phyloP scores from a whole-genome alignment of 2,329 filamentous ascomycete genomes.

The Colletotrichum truncatum region DNA sequence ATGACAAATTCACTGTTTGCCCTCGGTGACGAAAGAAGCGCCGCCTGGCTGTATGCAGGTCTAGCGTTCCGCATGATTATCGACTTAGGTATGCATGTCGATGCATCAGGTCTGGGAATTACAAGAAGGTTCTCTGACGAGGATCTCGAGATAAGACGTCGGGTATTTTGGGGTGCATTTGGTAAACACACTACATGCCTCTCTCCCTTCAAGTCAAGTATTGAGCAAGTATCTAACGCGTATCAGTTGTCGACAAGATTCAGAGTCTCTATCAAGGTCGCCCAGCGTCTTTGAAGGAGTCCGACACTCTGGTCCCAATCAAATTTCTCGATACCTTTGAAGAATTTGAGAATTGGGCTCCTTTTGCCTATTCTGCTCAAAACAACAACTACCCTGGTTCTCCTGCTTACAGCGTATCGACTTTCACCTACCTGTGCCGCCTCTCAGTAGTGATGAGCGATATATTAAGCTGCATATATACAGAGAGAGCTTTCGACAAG shows the following conservation, averaged over 20 bases:
- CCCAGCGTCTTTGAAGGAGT: conserved; percentile 56
- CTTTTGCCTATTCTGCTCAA: conserved; percentile 48
- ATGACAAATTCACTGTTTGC: conserved; percentile 62
- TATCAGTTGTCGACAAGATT: conserved; percentile 56
- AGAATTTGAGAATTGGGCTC: conserved; percentile 61
- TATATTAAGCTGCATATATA: conserved; percentile 55
- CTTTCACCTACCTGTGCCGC: conserved; percentile 50
- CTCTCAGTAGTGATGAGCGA: conserved; percentile 58
- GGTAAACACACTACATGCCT: no score
- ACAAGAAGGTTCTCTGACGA: conserved; percentile 50
- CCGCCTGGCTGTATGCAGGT: conserved; percentile 66
- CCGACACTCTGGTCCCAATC: conserved; percentile 55
- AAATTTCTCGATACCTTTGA: conserved; percentile 59
- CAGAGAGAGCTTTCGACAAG: conserved; percentile 48
- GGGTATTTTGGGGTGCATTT: conserved; percentile 57
- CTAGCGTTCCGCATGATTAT: conserved; percentile 64
- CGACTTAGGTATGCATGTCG: conserved; percentile 63
- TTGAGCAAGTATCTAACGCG: not conserved
- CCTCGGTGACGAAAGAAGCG: conserved; percentile 57
- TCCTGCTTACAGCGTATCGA: conserved; percentile 52
- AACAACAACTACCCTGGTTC: conserved; percentile 40
- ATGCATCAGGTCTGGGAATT: conserved; percentile 41
- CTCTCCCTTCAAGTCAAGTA: no score
- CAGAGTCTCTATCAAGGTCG: conserved; percentile 65
- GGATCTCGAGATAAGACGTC: conserved; percentile 52